A percentile compares a stretch with the other conserved stretches of the same genome.
phyloP scores from a whole-genome alignment of 2,329 filamentous ascomycete genomes.

The Fusarium irregulare region DNA sequence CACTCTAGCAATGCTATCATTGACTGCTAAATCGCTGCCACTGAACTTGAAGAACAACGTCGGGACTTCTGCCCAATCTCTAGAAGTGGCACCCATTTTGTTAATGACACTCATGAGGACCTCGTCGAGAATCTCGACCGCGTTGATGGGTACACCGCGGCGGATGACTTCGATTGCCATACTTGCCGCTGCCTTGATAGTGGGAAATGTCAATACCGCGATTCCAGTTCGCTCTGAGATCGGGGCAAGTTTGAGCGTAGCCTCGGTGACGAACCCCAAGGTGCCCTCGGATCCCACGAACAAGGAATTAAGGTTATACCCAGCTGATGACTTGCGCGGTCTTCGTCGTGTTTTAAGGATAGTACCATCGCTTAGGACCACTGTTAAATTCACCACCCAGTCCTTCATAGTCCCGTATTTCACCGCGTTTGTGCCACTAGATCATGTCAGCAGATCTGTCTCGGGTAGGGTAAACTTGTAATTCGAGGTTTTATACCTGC shows the following conservation, averaged over 20 bases:
- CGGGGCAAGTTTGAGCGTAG: slow-evolving; percentile 81
- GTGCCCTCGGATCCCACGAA: slow-evolving; percentile 88
- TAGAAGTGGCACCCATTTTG: slow-evolving; percentile 73
- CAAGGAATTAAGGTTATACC: slow-evolving; percentile 83
- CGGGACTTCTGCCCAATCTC: slow-evolving; percentile 78
- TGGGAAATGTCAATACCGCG: slow-evolving; percentile 81
- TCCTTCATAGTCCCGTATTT: slow-evolving; percentile 89
- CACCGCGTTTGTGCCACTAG: slow-evolving; percentile 77
- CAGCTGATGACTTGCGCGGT: slow-evolving; percentile 82
- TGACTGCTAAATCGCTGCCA: slow-evolving; percentile 78
- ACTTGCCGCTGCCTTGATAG: slow-evolving; percentile 78
- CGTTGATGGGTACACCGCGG: slow-evolving; percentile 76
- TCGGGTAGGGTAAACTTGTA: background rate
- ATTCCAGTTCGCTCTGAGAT: slow-evolving; percentile 81
- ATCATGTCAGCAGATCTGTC: background rate
- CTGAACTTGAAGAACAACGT: slow-evolving; percentile 89
- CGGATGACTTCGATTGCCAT: slow-evolving; percentile 80
- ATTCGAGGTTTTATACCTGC: slow-evolving; percentile 53
- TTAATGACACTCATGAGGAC: slow-evolving; percentile 89
- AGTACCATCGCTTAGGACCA: slow-evolving; percentile 81
- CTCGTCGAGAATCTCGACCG: slow-evolving; percentile 89
- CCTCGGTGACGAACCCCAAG: slow-evolving; percentile 82
- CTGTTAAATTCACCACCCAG: slow-evolving; percentile 87
- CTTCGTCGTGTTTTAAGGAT: slow-evolving; percentile 81
- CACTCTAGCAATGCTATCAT: slow-evolving; percentile 79